Evolutionary conservation across 176 grass and related monocot genomes (phyloP).

Genomic region (Paspalum notatum): DNA sequence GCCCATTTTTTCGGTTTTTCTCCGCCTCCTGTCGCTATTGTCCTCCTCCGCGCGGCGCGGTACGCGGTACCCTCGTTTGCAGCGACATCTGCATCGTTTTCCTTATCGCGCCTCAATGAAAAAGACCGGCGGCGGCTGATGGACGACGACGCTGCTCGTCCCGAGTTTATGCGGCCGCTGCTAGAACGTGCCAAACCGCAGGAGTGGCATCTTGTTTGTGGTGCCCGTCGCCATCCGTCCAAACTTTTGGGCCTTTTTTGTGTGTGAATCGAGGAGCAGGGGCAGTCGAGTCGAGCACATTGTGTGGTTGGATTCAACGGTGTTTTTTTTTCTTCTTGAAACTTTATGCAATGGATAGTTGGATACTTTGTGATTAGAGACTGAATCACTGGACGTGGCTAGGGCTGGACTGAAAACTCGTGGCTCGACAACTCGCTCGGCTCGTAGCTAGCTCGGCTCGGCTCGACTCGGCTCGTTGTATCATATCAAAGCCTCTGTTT

Average conservation of each 20-base stretch:
- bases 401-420: too few relatives aligned
- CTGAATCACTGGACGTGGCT: too few relatives aligned
- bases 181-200: constrained; percentile 15
- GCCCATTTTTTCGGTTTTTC: neutral
- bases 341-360: too few relatives aligned
- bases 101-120: neutral
- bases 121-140: neutral
- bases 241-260: too few relatives aligned
- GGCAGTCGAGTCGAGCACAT: too few relatives aligned
- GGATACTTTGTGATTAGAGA: too few relatives aligned
- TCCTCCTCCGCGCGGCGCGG: neutral
- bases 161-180: neutral
- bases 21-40: neutral
- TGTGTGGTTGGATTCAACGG: too few relatives aligned
- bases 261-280: neutral
- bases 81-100: constrained; percentile 8
- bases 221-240: neutral
- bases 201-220: neutral
- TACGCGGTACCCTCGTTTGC: neutral
- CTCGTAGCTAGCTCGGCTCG: too few relatives aligned
- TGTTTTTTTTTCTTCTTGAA: too few relatives aligned
- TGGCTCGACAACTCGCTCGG: too few relatives aligned
- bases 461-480: too few relatives aligned
- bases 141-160: neutral
- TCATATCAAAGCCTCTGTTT: too few relatives aligned